Evolutionary conservation across 208 protist genomes (phyloP).

Genomic region (Trypanosoma lewisi): DNA sequence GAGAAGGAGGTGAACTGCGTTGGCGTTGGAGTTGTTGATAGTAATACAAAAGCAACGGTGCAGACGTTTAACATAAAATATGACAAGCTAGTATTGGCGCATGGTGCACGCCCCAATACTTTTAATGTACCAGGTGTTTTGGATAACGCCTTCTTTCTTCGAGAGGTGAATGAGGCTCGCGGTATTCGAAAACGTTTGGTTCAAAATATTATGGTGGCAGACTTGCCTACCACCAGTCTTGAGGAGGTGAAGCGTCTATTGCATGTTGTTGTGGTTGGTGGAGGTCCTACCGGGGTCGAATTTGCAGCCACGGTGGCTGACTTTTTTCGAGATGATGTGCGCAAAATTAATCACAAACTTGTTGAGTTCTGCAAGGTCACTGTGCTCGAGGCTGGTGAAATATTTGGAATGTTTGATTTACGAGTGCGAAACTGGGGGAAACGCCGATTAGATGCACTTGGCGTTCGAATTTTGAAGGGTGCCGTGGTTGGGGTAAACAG

Average conservation of each 20-base stretch:
- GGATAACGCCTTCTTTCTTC: slow-evolving; percentile 89
- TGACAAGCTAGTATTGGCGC: slow-evolving; percentile 90
- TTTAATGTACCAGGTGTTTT: slow-evolving; percentile 92
- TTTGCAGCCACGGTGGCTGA: slow-evolving; percentile 88
- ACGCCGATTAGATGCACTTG: slow-evolving; percentile 58
- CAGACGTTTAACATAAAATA: slow-evolving; percentile 86
- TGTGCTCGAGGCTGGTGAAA: slow-evolving; percentile 86
- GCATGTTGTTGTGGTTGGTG: slow-evolving; percentile 90
- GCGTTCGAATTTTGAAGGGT: slow-evolving; percentile 64
- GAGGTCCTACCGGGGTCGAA: slow-evolving; percentile 88
- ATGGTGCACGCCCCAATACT: slow-evolving; percentile 87
- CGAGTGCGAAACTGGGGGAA: slow-evolving; percentile 78
- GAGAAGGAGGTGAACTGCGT: slow-evolving; percentile 73
- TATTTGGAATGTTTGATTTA: slow-evolving; percentile 86
- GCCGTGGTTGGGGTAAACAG: slow-evolving; percentile 75
- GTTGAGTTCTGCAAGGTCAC: slow-evolving; percentile 78
- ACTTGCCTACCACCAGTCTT: slow-evolving; percentile 70
- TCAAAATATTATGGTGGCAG: slow-evolving; percentile 91
- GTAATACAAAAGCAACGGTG: slow-evolving; percentile 58
- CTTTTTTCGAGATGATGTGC: slow-evolving; percentile 87
- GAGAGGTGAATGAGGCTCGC: slow-evolving; percentile 85
- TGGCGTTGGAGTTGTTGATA: slow-evolving; percentile 64
- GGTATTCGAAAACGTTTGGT: slow-evolving; percentile 89
- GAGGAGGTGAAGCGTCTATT: slow-evolving; percentile 82
- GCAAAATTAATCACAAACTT: slow-evolving; percentile 64